phyloP scores from a whole-genome alignment of 202 grass and related monocot genomes.

The Digitaria exilis region DNA sequence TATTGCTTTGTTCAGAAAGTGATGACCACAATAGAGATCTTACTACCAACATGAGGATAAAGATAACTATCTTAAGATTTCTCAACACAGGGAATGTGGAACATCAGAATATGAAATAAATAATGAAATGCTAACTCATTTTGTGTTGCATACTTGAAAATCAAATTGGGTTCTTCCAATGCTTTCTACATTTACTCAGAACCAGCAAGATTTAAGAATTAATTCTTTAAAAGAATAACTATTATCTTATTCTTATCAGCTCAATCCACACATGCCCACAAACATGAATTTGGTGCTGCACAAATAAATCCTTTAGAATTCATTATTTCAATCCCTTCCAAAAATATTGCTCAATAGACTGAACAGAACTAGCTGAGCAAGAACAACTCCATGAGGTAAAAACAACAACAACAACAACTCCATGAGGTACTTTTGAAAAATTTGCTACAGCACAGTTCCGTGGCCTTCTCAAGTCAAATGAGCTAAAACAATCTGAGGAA shows the following conservation, averaged over 20 bases:
- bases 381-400: no score
- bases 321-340: not conserved
- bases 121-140: slow-evolving; percentile 14
- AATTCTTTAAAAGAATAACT: slow-evolving; percentile 4
- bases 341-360: not conserved
- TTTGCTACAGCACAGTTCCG: not conserved
- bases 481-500: not conserved
- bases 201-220: slow-evolving; percentile 7
- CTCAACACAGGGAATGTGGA: not conserved
- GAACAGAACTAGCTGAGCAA: slow-evolving; percentile 20
- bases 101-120: slow-evolving; percentile 20
- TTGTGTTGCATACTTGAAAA: not conserved
- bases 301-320: slow-evolving; percentile 6
- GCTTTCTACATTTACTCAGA: slow-evolving; percentile 14
- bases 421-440: not conserved
- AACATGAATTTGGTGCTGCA: slow-evolving; percentile 30
- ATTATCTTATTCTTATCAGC: slow-evolving; percentile 11
- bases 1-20: slow-evolving; percentile 33
- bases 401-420: no score
- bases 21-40: slow-evolving; percentile 5
- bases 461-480: slow-evolving; percentile 10
- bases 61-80: not conserved
- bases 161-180: not conserved
- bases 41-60: slow-evolving; percentile 29
- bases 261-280: not conserved